Percentiles rank a stretch among this genome's conserved stretches.
Evolutionary conservation across 495 filamentous ascomycete species (phyloP).

Genomic region (Aspergillus hancockii): DNA sequence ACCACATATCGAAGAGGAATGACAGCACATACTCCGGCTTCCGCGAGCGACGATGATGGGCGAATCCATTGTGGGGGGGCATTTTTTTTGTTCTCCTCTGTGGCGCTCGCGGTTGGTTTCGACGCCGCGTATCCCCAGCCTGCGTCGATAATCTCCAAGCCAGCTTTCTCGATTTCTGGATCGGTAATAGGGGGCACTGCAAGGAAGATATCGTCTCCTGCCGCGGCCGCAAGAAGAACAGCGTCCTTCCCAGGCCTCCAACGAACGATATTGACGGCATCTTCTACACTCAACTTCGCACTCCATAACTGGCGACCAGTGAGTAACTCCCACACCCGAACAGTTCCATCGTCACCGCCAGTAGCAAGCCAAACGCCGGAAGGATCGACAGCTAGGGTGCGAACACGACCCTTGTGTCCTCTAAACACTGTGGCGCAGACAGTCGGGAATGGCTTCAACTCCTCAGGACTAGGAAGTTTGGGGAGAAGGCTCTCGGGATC

Average conservation of each 20-base stretch:
- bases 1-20: conserved; percentile 77
- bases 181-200: conserved; percentile 72
- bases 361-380: conserved; percentile 78
- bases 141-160: conserved; percentile 74
- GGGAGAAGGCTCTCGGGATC: conserved; percentile 91
- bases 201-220: conserved; percentile 82
- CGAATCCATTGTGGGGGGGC: conserved; percentile 80
- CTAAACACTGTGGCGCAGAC: conserved; percentile 78
- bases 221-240: conserved; percentile 77
- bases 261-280: conserved; percentile 81
- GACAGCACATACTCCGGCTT: conserved; percentile 73
- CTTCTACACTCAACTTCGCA: conserved; percentile 73
- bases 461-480: conserved; percentile 91
- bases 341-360: conserved; percentile 92
- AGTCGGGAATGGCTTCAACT: conserved; percentile 91
- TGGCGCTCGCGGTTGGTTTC: conserved; percentile 57
- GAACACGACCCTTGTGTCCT: conserved; percentile 87
- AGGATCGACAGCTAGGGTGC: conserved; percentile 77
- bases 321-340: conserved; percentile 85
- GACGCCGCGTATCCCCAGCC: conserved; percentile 89
- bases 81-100: conserved; percentile 67
- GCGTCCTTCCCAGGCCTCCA: conserved; percentile 87
- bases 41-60: conserved; percentile 69
- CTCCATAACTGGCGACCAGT: conserved; percentile 89
- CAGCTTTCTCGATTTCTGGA: conserved; percentile 70